Evolutionary conservation across 2,329 filamentous ascomycete genomes (phyloP).

Genomic region (Penicillium concentricum): DNA sequence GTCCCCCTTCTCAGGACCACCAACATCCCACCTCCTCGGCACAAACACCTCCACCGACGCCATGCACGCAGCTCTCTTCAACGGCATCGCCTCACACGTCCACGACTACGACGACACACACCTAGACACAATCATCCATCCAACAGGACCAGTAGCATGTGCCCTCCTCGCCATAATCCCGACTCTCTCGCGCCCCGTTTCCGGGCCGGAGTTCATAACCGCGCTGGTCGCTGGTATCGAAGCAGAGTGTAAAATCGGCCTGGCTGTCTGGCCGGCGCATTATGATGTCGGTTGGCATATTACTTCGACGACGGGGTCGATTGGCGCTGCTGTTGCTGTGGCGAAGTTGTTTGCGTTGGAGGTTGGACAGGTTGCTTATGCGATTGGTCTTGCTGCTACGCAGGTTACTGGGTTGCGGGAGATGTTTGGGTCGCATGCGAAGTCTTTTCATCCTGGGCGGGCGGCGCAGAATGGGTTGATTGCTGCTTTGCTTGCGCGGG

Average conservation of each 20-base stretch:
- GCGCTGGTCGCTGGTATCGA: conserved; percentile 55
- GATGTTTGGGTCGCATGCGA: conserved; percentile 57
- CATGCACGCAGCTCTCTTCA: conserved; percentile 53
- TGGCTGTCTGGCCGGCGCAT: conserved; percentile 54
- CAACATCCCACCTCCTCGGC: conserved; percentile 41
- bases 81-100: conserved; percentile 56
- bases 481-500: conserved; percentile 46
- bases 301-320: conserved; percentile 42
- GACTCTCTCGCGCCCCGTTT: conserved; percentile 36
- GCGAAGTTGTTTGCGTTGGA: conserved; percentile 28
- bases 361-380: conserved; percentile 45
- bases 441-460: conserved; percentile 55
- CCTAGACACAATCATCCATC: conserved; percentile 57
- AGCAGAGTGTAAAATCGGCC: conserved; percentile 53
- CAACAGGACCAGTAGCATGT: conserved; percentile 52
- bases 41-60: conserved; percentile 39
- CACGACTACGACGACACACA: conserved; percentile 60
- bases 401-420: conserved; percentile 56
- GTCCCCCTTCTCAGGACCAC: conserved; percentile 37
- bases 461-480: conserved; percentile 55
- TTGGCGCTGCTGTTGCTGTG: conserved; percentile 52
- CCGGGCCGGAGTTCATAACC: conserved; percentile 50
- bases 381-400: conserved; percentile 54
- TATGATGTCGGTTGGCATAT: conserved; percentile 54
- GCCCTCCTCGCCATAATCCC: conserved; percentile 48